Base-by-base conservation (phyloP, 2,329 filamentous ascomycete species). In the Leptoxyphium fumago region DNA sequence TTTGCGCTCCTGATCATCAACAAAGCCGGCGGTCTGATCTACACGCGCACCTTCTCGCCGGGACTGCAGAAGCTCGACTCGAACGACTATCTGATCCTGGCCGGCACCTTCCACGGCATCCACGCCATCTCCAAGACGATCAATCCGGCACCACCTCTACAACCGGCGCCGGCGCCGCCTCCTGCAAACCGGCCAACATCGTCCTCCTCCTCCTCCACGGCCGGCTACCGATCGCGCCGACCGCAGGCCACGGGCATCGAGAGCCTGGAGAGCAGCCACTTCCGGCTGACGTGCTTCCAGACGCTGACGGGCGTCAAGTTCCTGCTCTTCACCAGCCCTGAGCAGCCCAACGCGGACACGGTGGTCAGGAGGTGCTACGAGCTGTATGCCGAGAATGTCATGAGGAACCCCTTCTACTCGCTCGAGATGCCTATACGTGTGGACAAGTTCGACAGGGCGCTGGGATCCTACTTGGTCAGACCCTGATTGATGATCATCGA, bases 351-450 rank as follows among this genome's bases (percentile, higher is more conserved):
- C 58, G 80, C 93, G 34, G 91, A 96, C 55, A 73, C 77, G 10
- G 82, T 89, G 39, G 80, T 94, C 54, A 75, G 78, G 60, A 82
- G 78, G 62, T 81, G 95, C 55, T 96, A 98, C 63, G 91, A 96
- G 62, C 68, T 96, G 43, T 98, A 96, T 68, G 77, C 85, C 42
- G 91, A 98, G 64, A 96, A 85, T 62, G 91, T 98, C 54, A 96
- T 95, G 86, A 98, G 96, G 73, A 98, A 98, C 63, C 91, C 91
- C 1, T 98, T 98, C 61, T 96, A 96, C 67, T 88, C 91, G 59
- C 72, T 94, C 45, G 91, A 98, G 68, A 98, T 96, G 88, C 91
- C 91, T 6, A 78, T 98, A 43, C 74, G 91, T 48, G 94, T 91
- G 65, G 91, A 96, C 60, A 83, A 86, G 55, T 98, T 95, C 68